phyloP scores from a whole-genome alignment of 202 grass and related monocot genomes.

The Musa balbisiana region DNA sequence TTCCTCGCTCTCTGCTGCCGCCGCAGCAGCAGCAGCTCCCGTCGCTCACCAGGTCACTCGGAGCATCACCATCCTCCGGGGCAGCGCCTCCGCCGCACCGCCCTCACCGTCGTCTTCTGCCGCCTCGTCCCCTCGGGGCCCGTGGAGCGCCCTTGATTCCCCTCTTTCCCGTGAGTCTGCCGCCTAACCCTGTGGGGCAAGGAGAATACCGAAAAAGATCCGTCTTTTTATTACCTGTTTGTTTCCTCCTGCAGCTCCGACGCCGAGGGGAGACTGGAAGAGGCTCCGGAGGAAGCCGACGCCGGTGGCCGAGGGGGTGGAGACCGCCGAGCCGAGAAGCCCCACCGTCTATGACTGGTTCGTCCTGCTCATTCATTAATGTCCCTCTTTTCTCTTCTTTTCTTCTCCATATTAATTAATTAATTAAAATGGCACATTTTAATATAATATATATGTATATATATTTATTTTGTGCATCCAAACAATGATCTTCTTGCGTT shows the following conservation, averaged over 20 bases:
- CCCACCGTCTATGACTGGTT: slow-evolving; percentile 22
- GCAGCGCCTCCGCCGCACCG: slow-evolving; percentile 1
- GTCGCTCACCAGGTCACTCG: slow-evolving; percentile 6
- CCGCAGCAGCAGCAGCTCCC: background rate
- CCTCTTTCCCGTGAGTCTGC: slow-evolving; percentile 26
- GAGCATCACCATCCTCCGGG: slow-evolving; percentile 71
- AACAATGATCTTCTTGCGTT: background rate
- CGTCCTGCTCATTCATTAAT: background rate
- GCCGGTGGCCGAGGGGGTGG: background rate
- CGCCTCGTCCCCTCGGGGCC: slow-evolving; percentile 20
- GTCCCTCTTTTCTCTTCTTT: background rate
- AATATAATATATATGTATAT: background rate
- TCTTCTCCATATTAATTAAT: background rate
- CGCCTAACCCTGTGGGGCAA: background rate
- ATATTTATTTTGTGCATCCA: background rate
- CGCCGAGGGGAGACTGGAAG: slow-evolving; percentile 16
- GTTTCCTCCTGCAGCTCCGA: slow-evolving; percentile 4
- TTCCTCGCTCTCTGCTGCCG: background rate
- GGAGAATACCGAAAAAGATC: background rate
- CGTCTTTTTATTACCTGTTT: background rate
- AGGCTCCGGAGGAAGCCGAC: slow-evolving; percentile 11
- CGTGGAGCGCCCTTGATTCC: slow-evolving; percentile 46
- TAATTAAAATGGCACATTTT: too few relatives aligned
- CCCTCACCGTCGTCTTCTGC: slow-evolving; percentile 1
- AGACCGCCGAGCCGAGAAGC: slow-evolving; percentile 3